Base-by-base conservation (phyloP, 2,329 filamentous ascomycete species). In the Fusarium vanettenii region DNA sequence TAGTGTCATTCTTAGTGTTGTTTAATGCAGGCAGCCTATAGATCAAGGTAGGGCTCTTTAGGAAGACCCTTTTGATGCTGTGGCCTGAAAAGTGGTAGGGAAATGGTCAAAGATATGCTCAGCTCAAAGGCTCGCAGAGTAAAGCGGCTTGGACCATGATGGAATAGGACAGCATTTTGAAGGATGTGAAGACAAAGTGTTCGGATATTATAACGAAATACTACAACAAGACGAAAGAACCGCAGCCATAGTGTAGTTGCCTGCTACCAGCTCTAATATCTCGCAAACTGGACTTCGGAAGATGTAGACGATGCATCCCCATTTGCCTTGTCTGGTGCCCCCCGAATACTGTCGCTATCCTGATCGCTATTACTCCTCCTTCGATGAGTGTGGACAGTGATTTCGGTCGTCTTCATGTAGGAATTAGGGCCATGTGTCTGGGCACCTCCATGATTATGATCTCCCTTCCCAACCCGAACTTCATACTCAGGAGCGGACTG, bases 251-350 rank as follows among this genome's bases (percentile, higher is more conserved):
- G 27, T 29, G 27, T 29, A 6, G 27, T 29, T 41, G 37, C 37
- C 41, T 8, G 41, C 20, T 2, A 31, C 27, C 9, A 8, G 27
- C 9, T 3, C 20, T 48, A 48, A 48, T 25, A 74, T 33, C 64
- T 77, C 14, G 75, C 75, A 31, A 77, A 77, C 16, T 77, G 75
- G 2, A 77, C 52, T 20, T 77, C 75, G 1, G 75, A 77, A 16
- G 75, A 77, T 11, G 60, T 73, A 8, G 75, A 76, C 0, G 75
- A 77, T 31, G 73, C 75, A 22, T 67, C 68, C 1, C 75, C 75
- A 5, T 66, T 63, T 22, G 50, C 60, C 4, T 74, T 71, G 6
- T 64, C 60, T 18, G 35, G 56, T 8, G 29, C 16, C 18, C 60
- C 72, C 0, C 67, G 70, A 2, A 70, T 10, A 18, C 73, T 74